These are phyloP conservation scores for Acacia melanoxylon DNA, from an alignment of 306 rosid genomes.

Conservation along the genomic window DNA sequence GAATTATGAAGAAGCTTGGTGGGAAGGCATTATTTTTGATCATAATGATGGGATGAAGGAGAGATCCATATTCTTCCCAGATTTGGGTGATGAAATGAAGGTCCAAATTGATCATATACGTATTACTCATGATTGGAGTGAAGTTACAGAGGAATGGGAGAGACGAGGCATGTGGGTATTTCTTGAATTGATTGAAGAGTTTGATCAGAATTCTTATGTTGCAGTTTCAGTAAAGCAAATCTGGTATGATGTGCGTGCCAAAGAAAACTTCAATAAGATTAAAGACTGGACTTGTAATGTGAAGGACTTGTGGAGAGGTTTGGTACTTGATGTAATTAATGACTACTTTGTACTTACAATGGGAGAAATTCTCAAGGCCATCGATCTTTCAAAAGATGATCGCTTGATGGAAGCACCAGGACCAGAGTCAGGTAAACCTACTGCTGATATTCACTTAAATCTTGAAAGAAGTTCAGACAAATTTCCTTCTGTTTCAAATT, in stretches of 20 bases:
- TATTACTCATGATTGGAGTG: conserved; percentile 79
- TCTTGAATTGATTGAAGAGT: conserved; percentile 71
- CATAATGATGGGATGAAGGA: conserved; percentile 52
- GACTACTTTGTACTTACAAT: conserved; percentile 42
- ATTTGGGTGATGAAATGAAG: conserved; percentile 75
- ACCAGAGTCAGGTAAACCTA: conserved; percentile 30
- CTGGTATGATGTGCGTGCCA: conserved; percentile 71
- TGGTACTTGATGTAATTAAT: conserved; percentile 54
- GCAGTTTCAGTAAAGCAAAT: conserved; percentile 72
- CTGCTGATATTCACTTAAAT: conserved; percentile 13
- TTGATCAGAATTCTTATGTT: conserved; percentile 39
- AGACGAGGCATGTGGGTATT: conserved; percentile 70
- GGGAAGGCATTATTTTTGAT: conserved; percentile 95
- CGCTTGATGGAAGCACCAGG: conserved; percentile 29
- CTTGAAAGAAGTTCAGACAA: conserved; percentile 14
- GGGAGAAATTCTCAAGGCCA: conserved; percentile 34
- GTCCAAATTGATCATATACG: conserved; percentile 42
- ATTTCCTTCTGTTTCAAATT: conserved; percentile 15
- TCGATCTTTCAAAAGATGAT: conserved; percentile 35
- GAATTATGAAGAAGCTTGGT: conserved; percentile 72
- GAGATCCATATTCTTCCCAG: conserved; percentile 74
- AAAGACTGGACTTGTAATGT: conserved; percentile 65
- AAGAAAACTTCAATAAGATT: conserved; percentile 42
- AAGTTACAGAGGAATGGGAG: conserved; percentile 56
- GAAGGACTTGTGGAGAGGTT: conserved; percentile 58